These are phyloP conservation scores for Parascedosporium putredinis DNA, from an alignment of 2,329 filamentous ascomycete genomes.

Conservation along the genomic window DNA sequence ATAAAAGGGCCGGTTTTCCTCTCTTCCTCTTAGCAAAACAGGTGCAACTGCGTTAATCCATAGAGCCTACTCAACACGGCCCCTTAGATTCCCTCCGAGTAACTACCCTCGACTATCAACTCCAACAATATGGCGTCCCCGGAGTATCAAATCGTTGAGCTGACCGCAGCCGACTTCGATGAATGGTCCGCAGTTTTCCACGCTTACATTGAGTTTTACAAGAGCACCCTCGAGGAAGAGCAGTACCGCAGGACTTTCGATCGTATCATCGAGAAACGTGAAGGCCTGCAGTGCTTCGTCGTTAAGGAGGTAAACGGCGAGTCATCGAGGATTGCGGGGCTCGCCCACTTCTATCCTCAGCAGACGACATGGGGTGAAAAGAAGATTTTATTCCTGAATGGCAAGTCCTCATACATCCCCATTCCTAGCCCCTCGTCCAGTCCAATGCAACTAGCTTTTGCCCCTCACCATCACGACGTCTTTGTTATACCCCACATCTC, in stretches of 20 bases:
- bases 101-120: no score
- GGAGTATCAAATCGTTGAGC: neutral
- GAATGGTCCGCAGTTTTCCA: constrained; percentile 7
- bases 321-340: neutral
- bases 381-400: constrained; percentile 7
- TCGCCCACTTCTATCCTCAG: constrained; percentile 8
- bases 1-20: no score
- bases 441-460: no score
- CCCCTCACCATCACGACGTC: no score
- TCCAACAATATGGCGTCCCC: neutral
- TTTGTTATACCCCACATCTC: no score
- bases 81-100: no score
- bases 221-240: constrained; percentile 3
- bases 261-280: constrained; percentile 2
- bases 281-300: constrained; percentile 1
- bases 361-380: constrained; percentile 8
- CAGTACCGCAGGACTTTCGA: constrained; percentile 7
- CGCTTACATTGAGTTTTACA: constrained; percentile 9
- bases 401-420: constrained; percentile 4
- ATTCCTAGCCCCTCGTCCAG: no score
- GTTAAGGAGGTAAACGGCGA: neutral
- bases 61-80: no score
- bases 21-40: no score
- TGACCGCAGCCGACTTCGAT: neutral
- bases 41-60: no score